Conservation (phyloP, 345 rosid genomes). For the Kandelia obovata region DNA sequence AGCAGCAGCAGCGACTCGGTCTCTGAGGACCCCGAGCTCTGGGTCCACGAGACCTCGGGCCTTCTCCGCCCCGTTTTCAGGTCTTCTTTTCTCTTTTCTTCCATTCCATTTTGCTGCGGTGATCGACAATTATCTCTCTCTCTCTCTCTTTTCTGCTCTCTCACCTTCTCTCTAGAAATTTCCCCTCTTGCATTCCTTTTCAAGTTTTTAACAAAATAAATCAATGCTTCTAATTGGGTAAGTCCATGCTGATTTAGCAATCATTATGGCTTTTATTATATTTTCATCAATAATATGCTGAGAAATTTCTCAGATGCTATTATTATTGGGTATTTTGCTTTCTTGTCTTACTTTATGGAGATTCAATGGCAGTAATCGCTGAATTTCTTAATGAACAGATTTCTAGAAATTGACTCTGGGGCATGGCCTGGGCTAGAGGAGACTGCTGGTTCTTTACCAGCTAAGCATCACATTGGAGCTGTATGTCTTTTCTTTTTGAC, state of each 20-base stretch:
- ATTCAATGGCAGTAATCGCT: not conserved
- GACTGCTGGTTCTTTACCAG: constrained; percentile 72
- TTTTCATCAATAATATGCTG: too few species aligned
- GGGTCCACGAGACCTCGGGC: constrained; percentile 74
- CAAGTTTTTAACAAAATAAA: too few species aligned
- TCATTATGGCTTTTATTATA: too few species aligned
- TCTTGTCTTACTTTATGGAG: not conserved
- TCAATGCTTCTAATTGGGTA: too few species aligned
- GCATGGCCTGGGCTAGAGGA: constrained; percentile 95
- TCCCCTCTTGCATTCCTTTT: too few species aligned
- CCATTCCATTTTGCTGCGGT: too few species aligned
- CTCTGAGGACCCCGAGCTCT: constrained; percentile 71
- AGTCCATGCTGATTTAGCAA: too few species aligned
- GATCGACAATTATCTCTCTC: not conserved
- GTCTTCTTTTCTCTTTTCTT: constrained; percentile 24
- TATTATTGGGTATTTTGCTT: too few species aligned
- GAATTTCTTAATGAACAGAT: constrained; percentile 35
- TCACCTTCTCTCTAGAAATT: not conserved
- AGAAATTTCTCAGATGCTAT: too few species aligned
- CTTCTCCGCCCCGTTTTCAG: constrained; percentile 86
- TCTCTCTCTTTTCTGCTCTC: not conserved
- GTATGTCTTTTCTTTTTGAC: constrained; percentile 40
- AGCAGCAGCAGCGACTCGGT: constrained; percentile 67
- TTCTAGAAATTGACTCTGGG: constrained; percentile 55
- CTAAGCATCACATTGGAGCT: constrained; percentile 77